Percentiles rank a stretch among this genome's conserved stretches.
These are phyloP conservation scores for Camellia japonica DNA, from an alignment of 148 eudicot species.

Conservation along the genomic window DNA sequence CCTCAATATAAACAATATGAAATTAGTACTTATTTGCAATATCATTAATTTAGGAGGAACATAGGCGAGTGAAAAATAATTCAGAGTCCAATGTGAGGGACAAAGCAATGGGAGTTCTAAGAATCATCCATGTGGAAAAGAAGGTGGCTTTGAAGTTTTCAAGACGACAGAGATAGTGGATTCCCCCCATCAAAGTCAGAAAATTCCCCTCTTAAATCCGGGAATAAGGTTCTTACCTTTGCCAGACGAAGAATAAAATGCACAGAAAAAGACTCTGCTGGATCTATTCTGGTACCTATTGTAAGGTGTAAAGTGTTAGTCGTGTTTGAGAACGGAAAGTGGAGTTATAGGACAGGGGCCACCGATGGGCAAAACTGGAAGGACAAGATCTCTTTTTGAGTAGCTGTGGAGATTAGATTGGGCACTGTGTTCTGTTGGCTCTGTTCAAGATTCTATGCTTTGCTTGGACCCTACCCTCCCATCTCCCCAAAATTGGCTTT, in stretches of 20 bases:
- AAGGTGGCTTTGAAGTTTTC: constrained; percentile 37
- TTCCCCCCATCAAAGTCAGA: constrained; percentile 52
- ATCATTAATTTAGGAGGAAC: constrained; percentile 10
- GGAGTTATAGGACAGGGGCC: constrained; percentile 19
- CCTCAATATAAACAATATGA: constrained; percentile 14
- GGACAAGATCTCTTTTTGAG: constrained; percentile 46
- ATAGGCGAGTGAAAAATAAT: constrained; percentile 21
- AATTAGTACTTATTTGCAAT: constrained; percentile 14
- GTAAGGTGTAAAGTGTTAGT: constrained; percentile 48
- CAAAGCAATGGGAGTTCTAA: constrained; percentile 10
- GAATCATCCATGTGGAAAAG: constrained; percentile 18
- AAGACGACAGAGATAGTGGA: constrained; percentile 52
- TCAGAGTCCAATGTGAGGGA: constrained; percentile 13
- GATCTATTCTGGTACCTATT: constrained; percentile 62
- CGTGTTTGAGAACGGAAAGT: constrained; percentile 27
- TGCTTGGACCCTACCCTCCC: constrained; percentile 30
- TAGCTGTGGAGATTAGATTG: constrained; percentile 48
- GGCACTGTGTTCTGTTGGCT: constrained; percentile 36
- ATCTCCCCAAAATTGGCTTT: constrained; percentile 29
- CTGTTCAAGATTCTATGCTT: constrained; percentile 72
- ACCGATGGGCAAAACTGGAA: constrained; percentile 26
- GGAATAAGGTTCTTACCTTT: constrained; percentile 74
- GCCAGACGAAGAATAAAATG: constrained; percentile 40
- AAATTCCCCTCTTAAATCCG: constrained; percentile 45
- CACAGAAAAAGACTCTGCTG: constrained; percentile 37